phyloP scores from a whole-genome alignment of 2,329 filamentous ascomycete species.

The Trichoderma hamatum region DNA sequence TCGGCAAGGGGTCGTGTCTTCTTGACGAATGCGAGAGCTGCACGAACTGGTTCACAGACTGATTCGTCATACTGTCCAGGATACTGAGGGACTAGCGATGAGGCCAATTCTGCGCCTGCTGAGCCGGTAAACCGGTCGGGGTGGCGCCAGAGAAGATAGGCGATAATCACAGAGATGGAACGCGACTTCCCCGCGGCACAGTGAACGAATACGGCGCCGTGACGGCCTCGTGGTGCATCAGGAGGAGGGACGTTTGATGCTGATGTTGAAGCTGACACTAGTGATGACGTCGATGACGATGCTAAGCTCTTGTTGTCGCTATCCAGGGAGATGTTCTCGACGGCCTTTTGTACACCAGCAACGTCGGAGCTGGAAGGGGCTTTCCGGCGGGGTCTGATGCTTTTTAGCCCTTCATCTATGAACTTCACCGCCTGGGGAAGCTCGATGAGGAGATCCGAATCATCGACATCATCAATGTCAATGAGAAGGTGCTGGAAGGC shows the following conservation, averaged over 20 bases:
- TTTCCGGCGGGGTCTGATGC: conserved; percentile 27
- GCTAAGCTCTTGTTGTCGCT: neutral
- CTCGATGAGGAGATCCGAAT: conserved; percentile 82
- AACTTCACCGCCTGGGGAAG: conserved; percentile 79
- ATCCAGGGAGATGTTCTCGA: conserved; percentile 19
- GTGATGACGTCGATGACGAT: neutral
- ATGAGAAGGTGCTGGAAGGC: conserved; percentile 74
- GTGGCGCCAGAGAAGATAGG: conserved; percentile 77
- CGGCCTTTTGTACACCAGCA: conserved; percentile 19
- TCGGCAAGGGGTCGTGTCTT: conserved; percentile 76
- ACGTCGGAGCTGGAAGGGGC: conserved; percentile 19
- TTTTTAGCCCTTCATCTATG: conserved; percentile 71
- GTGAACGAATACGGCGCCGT: conserved; percentile 58
- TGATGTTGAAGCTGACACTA: neutral
- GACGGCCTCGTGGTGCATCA: conserved; percentile 27
- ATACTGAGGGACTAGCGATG: conserved; percentile 18
- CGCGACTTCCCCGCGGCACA: conserved; percentile 97
- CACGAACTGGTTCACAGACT: conserved; percentile 52
- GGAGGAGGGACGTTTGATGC: neutral
- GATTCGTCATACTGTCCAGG: conserved; percentile 36
- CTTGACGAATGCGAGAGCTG: conserved; percentile 70
- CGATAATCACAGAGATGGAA: conserved; percentile 80
- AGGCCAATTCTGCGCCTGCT: conserved; percentile 23
- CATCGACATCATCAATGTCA: conserved; percentile 87
- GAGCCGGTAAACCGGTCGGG: conserved; percentile 54